Base-by-base conservation (phyloP, 306 rosid species). In the Dryas drummondii region DNA sequence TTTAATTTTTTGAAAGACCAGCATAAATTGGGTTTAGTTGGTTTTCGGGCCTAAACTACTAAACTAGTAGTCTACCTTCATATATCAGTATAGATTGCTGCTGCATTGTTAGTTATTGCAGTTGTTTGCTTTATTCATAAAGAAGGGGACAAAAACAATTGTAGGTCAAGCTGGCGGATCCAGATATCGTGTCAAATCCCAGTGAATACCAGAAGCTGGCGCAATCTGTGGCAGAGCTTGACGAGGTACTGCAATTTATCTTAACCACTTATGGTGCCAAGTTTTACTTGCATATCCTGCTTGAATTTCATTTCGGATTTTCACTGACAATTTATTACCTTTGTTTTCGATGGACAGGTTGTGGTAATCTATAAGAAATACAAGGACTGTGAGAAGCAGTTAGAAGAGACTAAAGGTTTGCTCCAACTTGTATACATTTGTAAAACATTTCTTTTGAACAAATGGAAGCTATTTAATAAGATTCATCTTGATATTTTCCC, bases 101-200 rank as follows among this genome's bases (percentile, higher is more conserved):
- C 49, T 63, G 13, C 15, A 9, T 42, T 11, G 27, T 16, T 63
- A 4, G 4, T 16, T 63, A 41, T 41, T 41, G 49, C 27, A 2
- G 68, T 27, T 42, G 13, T 5, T 56, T 53, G 8, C 3, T 72
- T 22, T 4, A 9, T 22, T 57, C 1, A 22, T 45, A 32, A 27
- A 45, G 4, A 4, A 14, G 53, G 32, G n/a, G 60, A 51, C 48
- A 32, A 75, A 42, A 62, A 44, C 53, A 47, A 77, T 52, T 80
- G 77, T 73, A 94, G 99, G 90, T 92, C 71, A 94, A 90, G 91
- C 91, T 94, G 71, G 99, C 96, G 56, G 97, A 94, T 78, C 97
- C 99, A 12, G 97, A 92, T 37, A 52, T 92, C 3, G 92, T 90
- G 44, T 87, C 96, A 42, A 89, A 94, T 82, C 99, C 88, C 49